These are phyloP conservation scores for Fusarium musae DNA, from an alignment of 2,329 filamentous ascomycete genomes.

Conservation along the genomic window DNA sequence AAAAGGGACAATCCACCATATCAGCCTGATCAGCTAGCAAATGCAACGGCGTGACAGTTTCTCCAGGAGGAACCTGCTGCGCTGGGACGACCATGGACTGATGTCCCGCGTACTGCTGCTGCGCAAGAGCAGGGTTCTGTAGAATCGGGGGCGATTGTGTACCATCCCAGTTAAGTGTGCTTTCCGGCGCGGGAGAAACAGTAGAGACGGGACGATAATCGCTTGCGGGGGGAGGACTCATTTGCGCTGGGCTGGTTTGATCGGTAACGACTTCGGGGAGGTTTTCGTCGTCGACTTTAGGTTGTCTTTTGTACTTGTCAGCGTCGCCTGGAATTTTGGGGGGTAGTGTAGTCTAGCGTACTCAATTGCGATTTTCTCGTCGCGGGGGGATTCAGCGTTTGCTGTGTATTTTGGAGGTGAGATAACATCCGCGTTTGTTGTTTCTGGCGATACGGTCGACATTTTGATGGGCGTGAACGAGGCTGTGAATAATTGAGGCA, in stretches of 20 bases:
- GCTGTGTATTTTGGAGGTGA: slow-evolving; percentile 39
- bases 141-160: slow-evolving; percentile 32
- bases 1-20: slow-evolving; percentile 43
- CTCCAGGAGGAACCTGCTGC: neutral
- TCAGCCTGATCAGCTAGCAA: slow-evolving; percentile 42
- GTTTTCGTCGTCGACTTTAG: slow-evolving; percentile 31
- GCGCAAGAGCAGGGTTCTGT: slow-evolving; percentile 26
- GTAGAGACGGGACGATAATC: slow-evolving; percentile 5
- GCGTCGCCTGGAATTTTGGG: neutral
- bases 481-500: neutral
- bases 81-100: slow-evolving; percentile 14
- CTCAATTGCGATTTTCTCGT: slow-evolving; percentile 40
- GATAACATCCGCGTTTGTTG: slow-evolving; percentile 15
- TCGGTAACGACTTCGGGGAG: slow-evolving; percentile 42
- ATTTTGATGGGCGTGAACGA: slow-evolving; percentile 1
- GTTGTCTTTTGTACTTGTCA: neutral
- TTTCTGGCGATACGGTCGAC: slow-evolving; percentile 23
- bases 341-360: neutral
- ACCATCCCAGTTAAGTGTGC: slow-evolving; percentile 12
- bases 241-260: neutral
- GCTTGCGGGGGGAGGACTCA: neutral
- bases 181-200: slow-evolving; percentile 22
- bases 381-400: neutral
- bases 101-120: slow-evolving; percentile 31
- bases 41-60: slow-evolving; percentile 43